Base-by-base conservation (phyloP, 345 rosid species). In the Cardamine chenopodiifolia region DNA sequence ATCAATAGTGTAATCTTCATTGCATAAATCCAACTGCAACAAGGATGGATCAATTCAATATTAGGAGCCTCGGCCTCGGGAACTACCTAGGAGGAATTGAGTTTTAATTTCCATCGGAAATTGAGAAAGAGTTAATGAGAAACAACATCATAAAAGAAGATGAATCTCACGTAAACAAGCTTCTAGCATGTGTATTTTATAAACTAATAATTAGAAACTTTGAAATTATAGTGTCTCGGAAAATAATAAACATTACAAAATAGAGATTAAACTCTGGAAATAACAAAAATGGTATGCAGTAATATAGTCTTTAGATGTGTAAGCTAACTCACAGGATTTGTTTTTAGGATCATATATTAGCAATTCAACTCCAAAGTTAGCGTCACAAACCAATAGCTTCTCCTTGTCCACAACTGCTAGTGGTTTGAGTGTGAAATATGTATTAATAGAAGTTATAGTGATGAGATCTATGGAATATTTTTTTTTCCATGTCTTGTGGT, bases 331-430 rank as follows among this genome's bases (percentile, higher is more conserved):
- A 32, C 25, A 61, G 5, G 53, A 25, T n/a, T 62, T 42, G 5
- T 53, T 62, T n/a, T 62, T 29, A 9, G 12, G 52, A 26, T 44
- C 53, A 44, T 42, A 29, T 20, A 6, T 55, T 1, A 28, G 7
- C 61, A 55, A 15, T 15, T 4, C 7, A 28, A 13, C 7, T 1
- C 61, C 22, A 8, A 0, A 2, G 9, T 3, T 1, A 52, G 29
- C 20, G 10, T 26, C 37, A 42, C 23, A 28, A 25, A 62, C 20
- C 68, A 62, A 42, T 26, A 62, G 45, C 35, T 42, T 62, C 14
- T 42, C 49, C 23, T 42, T 62, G 25, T 63, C 39, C 37, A 63
- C 12, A 63, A 63, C 7, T 23, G 37, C 68, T 44, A 63, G 34
- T 15, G 68, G 68, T 9, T 4, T n/a, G 15, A 63, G 37, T 47